Evolutionary conservation across 2,329 filamentous ascomycete species (phyloP).

Genomic region (Microdochium trichocladiopsis): DNA sequence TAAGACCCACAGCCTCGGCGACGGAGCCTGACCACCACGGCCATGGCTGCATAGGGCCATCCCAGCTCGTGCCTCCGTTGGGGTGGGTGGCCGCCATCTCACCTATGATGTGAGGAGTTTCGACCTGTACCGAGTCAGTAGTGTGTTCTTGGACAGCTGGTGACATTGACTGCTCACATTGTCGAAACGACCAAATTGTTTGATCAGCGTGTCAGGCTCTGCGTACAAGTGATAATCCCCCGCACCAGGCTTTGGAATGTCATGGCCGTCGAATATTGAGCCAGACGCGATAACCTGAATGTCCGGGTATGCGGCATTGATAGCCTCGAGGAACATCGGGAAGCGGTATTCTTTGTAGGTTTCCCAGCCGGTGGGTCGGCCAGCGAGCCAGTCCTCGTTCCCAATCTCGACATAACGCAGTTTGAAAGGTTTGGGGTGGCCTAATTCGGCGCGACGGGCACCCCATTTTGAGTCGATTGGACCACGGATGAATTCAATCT

Average conservation of each 20-base stretch:
- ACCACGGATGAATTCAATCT: conserved; percentile 58
- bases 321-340: conserved; percentile 50
- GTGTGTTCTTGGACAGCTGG: background rate
- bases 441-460: conserved; percentile 47
- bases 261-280: conserved; percentile 31
- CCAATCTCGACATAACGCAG: conserved; percentile 59
- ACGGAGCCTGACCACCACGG: conserved; percentile 55
- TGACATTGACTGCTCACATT: conserved; percentile 22
- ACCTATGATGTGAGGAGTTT: conserved; percentile 20
- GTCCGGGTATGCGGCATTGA: conserved; percentile 47
- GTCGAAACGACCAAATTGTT: conserved; percentile 45
- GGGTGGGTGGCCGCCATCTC: conserved; percentile 45
- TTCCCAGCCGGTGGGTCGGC: conserved; percentile 35
- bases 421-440: conserved; percentile 53
- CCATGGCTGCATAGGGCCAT: conserved; percentile 34
- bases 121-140: background rate
- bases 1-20: conserved; percentile 56
- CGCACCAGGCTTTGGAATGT: conserved; percentile 32
- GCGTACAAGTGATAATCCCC: conserved; percentile 47
- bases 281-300: conserved; percentile 48
- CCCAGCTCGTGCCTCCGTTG: conserved; percentile 42
- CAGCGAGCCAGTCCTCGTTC: conserved; percentile 59
- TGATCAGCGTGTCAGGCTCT: conserved; percentile 41
- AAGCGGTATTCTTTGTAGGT: conserved; percentile 50
- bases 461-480: conserved; percentile 47